phyloP scores from a whole-genome alignment of 768 basidiomycete species.

The Lentinula lateritia region DNA sequence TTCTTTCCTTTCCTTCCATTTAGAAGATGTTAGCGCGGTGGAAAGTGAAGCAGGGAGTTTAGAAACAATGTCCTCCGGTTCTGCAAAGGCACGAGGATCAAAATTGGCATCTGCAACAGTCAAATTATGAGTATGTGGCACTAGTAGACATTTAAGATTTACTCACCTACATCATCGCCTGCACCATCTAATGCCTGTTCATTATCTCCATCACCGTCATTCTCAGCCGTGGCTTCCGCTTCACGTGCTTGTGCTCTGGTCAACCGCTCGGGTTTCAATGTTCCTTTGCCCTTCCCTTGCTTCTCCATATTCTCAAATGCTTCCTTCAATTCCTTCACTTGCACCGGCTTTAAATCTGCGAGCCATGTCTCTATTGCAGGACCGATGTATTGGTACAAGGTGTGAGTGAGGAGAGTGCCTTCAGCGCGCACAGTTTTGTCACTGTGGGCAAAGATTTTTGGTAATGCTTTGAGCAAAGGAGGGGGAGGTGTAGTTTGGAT shows the following conservation, averaged over 20 bases:
- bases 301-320: constrained; percentile 80
- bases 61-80: constrained; percentile 72
- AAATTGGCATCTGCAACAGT: constrained; percentile 40
- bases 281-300: constrained; percentile 81
- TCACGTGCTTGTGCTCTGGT: constrained; percentile 78
- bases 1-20: constrained; percentile 98
- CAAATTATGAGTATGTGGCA: constrained; percentile 10
- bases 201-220: constrained; percentile 29
- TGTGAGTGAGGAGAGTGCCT: constrained; percentile 70
- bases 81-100: constrained; percentile 77
- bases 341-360: constrained; percentile 90
- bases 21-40: constrained; percentile 74
- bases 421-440: constrained; percentile 96
- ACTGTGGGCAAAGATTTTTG: constrained; percentile 91
- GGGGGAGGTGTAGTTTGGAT: constrained; percentile 65
- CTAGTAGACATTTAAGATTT: background rate
- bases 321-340: constrained; percentile 93
- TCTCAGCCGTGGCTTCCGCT: constrained; percentile 40
- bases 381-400: constrained; percentile 84
- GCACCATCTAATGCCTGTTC: constrained; percentile 23
- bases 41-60: constrained; percentile 76
- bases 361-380: constrained; percentile 79
- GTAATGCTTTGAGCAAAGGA: constrained; percentile 78
- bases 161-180: constrained; percentile 42
- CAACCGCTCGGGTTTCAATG: constrained; percentile 69